Evolutionary conservation across 164 flowering plant genomes (phyloP).

Genomic region (Liquidambar formosana): DNA sequence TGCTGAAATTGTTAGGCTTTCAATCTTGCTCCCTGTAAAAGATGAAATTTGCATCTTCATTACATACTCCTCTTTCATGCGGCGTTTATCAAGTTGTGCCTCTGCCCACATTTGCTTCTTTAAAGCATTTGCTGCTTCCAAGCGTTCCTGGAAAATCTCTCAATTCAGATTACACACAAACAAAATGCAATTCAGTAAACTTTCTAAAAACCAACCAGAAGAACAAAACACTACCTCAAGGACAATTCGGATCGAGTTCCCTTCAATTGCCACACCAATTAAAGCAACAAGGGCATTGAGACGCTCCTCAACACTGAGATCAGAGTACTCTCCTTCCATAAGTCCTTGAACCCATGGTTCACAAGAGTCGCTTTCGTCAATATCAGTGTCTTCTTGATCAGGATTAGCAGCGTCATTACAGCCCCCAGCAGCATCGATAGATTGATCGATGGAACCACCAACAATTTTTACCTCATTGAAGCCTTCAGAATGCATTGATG

Average conservation of each 20-base stretch:
- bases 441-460: conserved; percentile 27
- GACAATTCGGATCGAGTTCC: conserved; percentile 73
- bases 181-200: not conserved
- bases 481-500: conserved; percentile 27
- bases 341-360: conserved; percentile 92
- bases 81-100: conserved; percentile 82
- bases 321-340: conserved; percentile 80
- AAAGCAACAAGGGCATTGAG: conserved; percentile 84
- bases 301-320: conserved; percentile 88
- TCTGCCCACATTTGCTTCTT: conserved; percentile 98
- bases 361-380: conserved; percentile 75
- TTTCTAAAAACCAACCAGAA: not conserved
- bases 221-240: conserved; percentile 62
- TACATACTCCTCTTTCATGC: conserved; percentile 69
- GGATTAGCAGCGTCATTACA: conserved; percentile 19
- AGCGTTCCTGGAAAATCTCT: conserved; percentile 64
- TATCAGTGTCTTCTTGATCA: conserved; percentile 53
- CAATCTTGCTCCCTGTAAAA: conserved; percentile 38
- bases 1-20: conserved; percentile 28
- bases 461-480: conserved; percentile 23
- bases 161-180: conserved; percentile 11
- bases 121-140: conserved; percentile 88
- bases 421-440: conserved; percentile 27
- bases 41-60: conserved; percentile 46
- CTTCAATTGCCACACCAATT: conserved; percentile 87